phyloP scores from a whole-genome alignment of 352 stramenopile genomes.

The Phytophthora crassamura region DNA sequence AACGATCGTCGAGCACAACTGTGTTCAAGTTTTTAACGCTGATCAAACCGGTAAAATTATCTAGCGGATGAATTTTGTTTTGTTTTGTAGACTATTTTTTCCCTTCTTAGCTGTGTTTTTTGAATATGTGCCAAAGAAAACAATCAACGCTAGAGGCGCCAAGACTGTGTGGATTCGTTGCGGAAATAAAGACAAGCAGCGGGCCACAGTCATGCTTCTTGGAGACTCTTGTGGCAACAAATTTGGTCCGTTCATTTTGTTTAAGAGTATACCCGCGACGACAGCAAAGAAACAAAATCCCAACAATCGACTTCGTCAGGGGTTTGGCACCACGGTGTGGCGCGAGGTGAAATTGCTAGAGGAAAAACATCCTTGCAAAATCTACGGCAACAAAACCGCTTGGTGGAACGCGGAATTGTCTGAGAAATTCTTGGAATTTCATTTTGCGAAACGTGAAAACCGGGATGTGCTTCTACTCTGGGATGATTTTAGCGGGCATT shows the following conservation, averaged over 20 bases:
- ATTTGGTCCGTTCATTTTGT: conserved; percentile 10
- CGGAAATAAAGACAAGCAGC: conserved; percentile 20
- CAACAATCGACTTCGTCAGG: background rate
- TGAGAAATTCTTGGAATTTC: too few species aligned
- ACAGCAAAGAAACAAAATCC: background rate
- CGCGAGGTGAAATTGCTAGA: conserved; percentile 1
- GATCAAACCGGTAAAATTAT: conserved; percentile 9
- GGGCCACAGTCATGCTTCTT: too few species aligned
- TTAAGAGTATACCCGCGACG: conserved; percentile 4
- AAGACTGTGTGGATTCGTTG: conserved; percentile 19
- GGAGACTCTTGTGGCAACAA: conserved; percentile 3
- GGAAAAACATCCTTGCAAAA: conserved; percentile 5
- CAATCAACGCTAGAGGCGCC: background rate
- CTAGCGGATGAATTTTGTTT: background rate
- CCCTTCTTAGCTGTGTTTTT: too few species aligned
- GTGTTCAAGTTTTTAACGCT: conserved; percentile 16
- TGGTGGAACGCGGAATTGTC: too few species aligned
- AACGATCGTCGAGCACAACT: conserved; percentile 8
- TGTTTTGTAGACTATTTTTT: background rate
- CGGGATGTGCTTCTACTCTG: too few species aligned
- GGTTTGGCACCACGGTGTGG: background rate
- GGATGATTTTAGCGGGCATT: too few species aligned
- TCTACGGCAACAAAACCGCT: conserved; percentile 1
- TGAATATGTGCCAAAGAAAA: conserved; percentile 21
- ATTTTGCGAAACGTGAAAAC: too few species aligned